A percentile compares a stretch with the other conserved stretches of the same genome.
These are phyloP conservation scores for Colletotrichum sublineola DNA, from an alignment of 2,329 filamentous ascomycete genomes.

Conservation along the genomic window DNA sequence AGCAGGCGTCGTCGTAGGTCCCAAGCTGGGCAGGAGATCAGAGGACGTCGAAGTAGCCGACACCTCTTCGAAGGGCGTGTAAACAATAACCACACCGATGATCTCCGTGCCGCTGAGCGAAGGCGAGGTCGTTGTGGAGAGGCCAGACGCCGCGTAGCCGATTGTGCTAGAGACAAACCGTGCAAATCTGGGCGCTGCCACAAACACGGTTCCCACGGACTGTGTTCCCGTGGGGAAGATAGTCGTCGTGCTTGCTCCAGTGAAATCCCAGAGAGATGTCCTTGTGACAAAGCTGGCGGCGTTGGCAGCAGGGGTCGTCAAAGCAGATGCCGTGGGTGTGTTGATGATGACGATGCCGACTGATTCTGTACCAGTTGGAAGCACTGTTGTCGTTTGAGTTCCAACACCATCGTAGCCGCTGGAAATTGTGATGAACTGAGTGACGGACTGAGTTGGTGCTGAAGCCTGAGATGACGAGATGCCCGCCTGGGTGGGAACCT, in stretches of 20 bases:
- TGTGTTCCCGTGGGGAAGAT: constrained; percentile 14
- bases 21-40: not conserved
- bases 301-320: not conserved
- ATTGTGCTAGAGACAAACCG: constrained; percentile 11
- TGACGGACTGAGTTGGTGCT: not conserved
- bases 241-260: constrained; percentile 15
- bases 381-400: not conserved
- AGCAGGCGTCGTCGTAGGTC: not conserved
- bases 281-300: constrained; percentile 12
- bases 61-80: not conserved
- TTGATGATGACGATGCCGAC: constrained; percentile 4
- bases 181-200: constrained; percentile 5
- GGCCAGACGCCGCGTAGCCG: not conserved
- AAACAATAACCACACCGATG: constrained; percentile 25
- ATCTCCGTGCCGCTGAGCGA: constrained; percentile 18
- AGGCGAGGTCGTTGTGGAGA: constrained; percentile 19
- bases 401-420: not conserved
- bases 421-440: constrained; percentile 3
- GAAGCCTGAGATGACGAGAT: not conserved
- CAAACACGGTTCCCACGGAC: constrained; percentile 12
- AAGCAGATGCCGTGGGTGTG: not conserved
- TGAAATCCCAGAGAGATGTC: constrained; percentile 17
- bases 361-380: not conserved
- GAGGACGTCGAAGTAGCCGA: not conserved
- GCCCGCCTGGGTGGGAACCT: constrained; percentile 1